Evolutionary conservation across 306 rosid genomes (phyloP).

Genomic region (Gastrolobium bilobum): DNA sequence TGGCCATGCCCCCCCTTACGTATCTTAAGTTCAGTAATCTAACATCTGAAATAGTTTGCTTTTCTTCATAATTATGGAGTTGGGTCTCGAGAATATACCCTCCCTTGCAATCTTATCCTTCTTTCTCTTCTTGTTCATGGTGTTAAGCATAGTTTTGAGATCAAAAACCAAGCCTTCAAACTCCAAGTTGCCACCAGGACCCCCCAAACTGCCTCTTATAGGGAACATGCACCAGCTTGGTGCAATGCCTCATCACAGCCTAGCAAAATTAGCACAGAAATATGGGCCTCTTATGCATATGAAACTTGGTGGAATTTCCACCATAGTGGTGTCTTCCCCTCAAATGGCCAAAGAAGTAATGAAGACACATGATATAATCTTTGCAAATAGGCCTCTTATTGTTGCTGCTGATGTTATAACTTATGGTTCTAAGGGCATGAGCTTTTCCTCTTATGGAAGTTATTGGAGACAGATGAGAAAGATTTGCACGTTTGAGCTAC

Average conservation of each 20-base stretch:
- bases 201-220: constrained; percentile 50
- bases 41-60: not conserved
- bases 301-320: constrained; percentile 45
- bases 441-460: constrained; percentile 48
- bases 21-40: not conserved
- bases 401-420: constrained; percentile 38
- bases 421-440: constrained; percentile 46
- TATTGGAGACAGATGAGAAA: constrained; percentile 55
- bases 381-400: constrained; percentile 50
- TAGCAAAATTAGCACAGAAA: constrained; percentile 38
- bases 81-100: not conserved
- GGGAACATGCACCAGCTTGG: constrained; percentile 55
- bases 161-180: constrained; percentile 44
- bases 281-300: constrained; percentile 53
- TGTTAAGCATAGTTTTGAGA: constrained; percentile 35
- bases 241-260: constrained; percentile 30
- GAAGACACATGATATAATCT: constrained; percentile 49
- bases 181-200: constrained; percentile 53
- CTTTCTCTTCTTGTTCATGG: constrained; percentile 42
- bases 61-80: constrained; percentile 40
- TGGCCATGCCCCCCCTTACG: not conserved
- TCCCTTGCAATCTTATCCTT: constrained; percentile 19
- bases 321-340: constrained; percentile 52
- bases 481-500: constrained; percentile 48
- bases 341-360: constrained; percentile 55